Evolutionary conservation across 148 eudicot species (phyloP), one percentile per base, ranked within the genome.

Genomic region (Linanthus parryae): DNA sequence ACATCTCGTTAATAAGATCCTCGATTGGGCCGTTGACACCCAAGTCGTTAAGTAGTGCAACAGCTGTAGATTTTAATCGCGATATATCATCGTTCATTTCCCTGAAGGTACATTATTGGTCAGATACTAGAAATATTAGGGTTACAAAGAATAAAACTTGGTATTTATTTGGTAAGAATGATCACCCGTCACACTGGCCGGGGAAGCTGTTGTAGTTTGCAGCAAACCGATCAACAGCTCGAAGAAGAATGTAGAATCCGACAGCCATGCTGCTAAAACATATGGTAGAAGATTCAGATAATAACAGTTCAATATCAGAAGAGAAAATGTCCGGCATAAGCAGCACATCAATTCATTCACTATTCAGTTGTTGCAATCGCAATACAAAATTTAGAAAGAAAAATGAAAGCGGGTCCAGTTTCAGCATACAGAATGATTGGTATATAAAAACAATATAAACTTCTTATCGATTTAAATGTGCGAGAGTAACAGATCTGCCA

Each of bases 51-150:
- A 91, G 77, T 57, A 91, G 67, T 71, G 82, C 59, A 35, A 86
- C 76, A 47, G 95, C 82, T 38, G 78, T 65, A 36, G 72, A 79
- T 72, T 83, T 91, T 74, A 91, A 66, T 44, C 97, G 70, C 42
- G 94, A 83, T 59, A 91, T 78, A 55, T 91, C 97, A 69, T 91
- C 97, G 60, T 91, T 95, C 86, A 83, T 74, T 52, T 49, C 97
- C 61, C 97, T 91, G 71, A 65, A 54, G 15, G 58, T 61, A 2
- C 35, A 16, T 8, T 11, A 56, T 54, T 25, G 29, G 48, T 44
- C 16, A 18, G 35, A 40, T 28, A 15, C 47, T 40, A 28, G 37
- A 44, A 4, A 22, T 17, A 34, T 58, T 30, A 29, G 17, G 30
- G 48, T 12, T 15, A 18, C 44, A 8, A 45, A 21, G 26, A 5